Evolutionary conservation across 768 basidiomycete genomes (phyloP).

Genomic region (Suillus decipiens): DNA sequence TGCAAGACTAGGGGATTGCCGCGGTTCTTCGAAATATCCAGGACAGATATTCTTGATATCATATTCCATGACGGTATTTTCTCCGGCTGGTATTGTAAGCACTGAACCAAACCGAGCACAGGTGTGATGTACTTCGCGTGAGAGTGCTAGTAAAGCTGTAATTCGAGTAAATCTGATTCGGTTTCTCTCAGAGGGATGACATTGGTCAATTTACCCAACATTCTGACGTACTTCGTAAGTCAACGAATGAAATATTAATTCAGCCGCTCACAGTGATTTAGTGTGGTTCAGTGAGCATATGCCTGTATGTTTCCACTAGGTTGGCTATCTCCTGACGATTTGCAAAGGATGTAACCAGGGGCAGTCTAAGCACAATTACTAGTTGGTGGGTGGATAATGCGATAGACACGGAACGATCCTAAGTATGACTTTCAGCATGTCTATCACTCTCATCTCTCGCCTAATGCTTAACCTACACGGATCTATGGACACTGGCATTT

Average conservation of each 20-base stretch:
- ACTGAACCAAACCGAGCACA: slow-evolving; percentile 18
- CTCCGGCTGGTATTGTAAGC: not conserved
- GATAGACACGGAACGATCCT: not conserved
- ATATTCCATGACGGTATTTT: slow-evolving; percentile 54
- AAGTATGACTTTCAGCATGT: slow-evolving; percentile 36
- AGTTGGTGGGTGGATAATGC: slow-evolving; percentile 40
- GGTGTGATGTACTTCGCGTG: slow-evolving; percentile 60
- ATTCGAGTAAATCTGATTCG: not conserved
- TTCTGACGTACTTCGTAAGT: slow-evolving; percentile 40
- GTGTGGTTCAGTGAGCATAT: not conserved
- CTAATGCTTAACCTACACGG: slow-evolving; percentile 57
- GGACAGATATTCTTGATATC: slow-evolving; percentile 40
- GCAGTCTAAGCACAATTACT: slow-evolving; percentile 49
- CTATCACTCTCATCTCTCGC: slow-evolving; percentile 55
- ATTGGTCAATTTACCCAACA: slow-evolving; percentile 51
- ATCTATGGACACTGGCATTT: slow-evolving; percentile 27
- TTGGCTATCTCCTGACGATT: not conserved
- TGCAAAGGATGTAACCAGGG: slow-evolving; percentile 28
- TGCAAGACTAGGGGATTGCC: slow-evolving; percentile 35
- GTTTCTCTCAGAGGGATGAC: slow-evolving; percentile 46
- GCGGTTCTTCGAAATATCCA: slow-evolving; percentile 22
- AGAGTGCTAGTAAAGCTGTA: slow-evolving; percentile 26
- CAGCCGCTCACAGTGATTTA: not conserved
- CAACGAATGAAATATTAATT: not conserved
- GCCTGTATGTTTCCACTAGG: not conserved